phyloP scores from a whole-genome alignment of 2,329 filamentous ascomycete species.

The Cryoendolithus antarcticus region DNA sequence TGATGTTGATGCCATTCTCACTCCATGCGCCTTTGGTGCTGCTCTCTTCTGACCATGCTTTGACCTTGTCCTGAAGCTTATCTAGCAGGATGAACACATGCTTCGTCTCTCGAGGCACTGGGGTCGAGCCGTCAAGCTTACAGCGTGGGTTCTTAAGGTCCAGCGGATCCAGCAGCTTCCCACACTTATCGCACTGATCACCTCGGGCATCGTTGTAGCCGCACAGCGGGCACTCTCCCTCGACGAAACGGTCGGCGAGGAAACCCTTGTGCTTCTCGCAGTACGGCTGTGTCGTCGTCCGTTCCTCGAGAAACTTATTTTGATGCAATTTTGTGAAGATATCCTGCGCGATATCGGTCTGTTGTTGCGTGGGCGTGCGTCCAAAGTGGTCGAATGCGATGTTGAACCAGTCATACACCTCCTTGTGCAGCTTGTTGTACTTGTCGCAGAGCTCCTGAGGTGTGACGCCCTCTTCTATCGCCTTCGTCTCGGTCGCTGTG shows the following conservation, averaged over 20 bases:
- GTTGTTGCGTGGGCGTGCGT: constrained; percentile 74
- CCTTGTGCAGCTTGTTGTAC: constrained; percentile 80
- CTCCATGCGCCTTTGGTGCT: constrained; percentile 67
- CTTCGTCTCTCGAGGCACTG: constrained; percentile 69
- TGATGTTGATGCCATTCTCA: constrained; percentile 62
- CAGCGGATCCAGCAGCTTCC: constrained; percentile 35
- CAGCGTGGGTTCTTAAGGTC: constrained; percentile 71
- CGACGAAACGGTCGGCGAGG: constrained; percentile 72
- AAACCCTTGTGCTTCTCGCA: constrained; percentile 55
- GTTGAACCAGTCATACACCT: constrained; percentile 92
- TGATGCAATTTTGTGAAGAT: constrained; percentile 81
- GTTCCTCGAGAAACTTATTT: constrained; percentile 79
- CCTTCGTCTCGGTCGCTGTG: constrained; percentile 91
- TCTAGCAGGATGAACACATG: constrained; percentile 85
- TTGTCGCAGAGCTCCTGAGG: constrained; percentile 81
- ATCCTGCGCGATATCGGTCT: constrained; percentile 85
- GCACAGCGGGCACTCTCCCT: constrained; percentile 66
- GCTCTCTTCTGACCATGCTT: constrained; percentile 63
- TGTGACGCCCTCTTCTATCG: constrained; percentile 72
- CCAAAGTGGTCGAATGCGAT: constrained; percentile 93
- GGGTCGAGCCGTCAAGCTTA: constrained; percentile 81
- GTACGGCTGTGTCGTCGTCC: constrained; percentile 78
- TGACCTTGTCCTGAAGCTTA: constrained; percentile 63
- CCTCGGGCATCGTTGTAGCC: constrained; percentile 39
- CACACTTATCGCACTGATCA: constrained; percentile 43